Evolutionary conservation across 192 early-diverging fungal species (phyloP), one percentile per base, ranked within the genome.

Genomic region (Entophlyctis luteolus): DNA sequence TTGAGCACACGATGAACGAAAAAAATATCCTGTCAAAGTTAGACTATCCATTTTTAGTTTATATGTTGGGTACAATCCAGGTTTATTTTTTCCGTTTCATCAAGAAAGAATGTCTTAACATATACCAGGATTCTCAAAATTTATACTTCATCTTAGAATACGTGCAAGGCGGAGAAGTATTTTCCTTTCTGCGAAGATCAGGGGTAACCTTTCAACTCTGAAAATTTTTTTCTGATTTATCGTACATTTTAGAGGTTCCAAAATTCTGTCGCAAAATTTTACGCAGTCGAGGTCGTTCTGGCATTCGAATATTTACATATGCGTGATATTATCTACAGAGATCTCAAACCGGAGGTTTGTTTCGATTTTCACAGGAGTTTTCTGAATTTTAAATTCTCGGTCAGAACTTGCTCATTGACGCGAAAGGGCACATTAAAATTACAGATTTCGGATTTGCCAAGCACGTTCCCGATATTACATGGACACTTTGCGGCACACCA

Each of bases 1-100:
- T 98, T 10, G 94, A 98, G 80, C 94, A 98, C 70, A 96, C 93
- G 32, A 91, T 95, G 67, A 98, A 95, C 79, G 96, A 98, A 79
- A 93, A 93, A 70, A 81, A 85, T 55, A 96, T 98, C 68, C 79
- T 98, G 20, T 93, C 93, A 66, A 78, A 83, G 58, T 87, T 95
- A 52, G 81, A 86, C 66, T 91, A 90, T 65, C 95, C 95, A 14
- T 97, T 95, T 68, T 75, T 98, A 50, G 93, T 99, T 59, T 83
- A 86, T 67, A 87, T 99, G 81, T 86, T 95, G 77, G 91, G 92
- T 5, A 95, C 91, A 8, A 95, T 94, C 75, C 60, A 60, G 58
- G 58, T 60, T 28, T 16, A 58, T 18, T 0, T 66, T 50, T 28
- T 36, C 25, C 47, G 10, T 28, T 36, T n/a, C 27, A 55, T 36